A percentile compares a stretch with the other conserved stretches of the same genome.
Conservation (phyloP, 805 yeast genomes). For the Pichia cephalocereana region DNA sequence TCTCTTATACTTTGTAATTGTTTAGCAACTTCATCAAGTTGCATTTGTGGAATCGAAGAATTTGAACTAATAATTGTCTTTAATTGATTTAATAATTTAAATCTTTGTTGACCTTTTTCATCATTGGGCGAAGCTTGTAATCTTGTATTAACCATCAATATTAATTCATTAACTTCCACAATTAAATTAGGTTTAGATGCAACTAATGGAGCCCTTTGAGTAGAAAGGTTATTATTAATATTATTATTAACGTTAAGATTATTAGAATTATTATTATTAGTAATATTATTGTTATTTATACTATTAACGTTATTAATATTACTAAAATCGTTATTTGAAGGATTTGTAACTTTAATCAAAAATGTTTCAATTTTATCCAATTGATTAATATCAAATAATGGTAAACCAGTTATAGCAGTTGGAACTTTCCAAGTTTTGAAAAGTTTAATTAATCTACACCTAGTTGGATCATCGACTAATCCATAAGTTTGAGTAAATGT, state of each 20-base stretch:
- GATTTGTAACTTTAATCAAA: conserved; percentile 49
- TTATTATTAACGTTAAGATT: neutral
- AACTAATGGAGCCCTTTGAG: neutral
- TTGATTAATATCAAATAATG: conserved; percentile 65
- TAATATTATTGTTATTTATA: neutral
- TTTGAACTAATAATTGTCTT: conserved; percentile 28
- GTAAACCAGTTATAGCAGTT: conserved; percentile 48
- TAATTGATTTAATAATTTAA: conserved; percentile 37
- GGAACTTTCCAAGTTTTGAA: conserved; percentile 85
- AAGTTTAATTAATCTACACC: conserved; percentile 64
- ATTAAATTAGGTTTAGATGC: conserved; percentile 15
- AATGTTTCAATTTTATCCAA: conserved; percentile 68
- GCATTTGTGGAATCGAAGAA: conserved; percentile 20
- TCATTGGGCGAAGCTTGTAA: conserved; percentile 28
- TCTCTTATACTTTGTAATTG: conserved; percentile 25
- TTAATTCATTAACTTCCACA: conserved; percentile 27
- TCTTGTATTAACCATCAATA: conserved; percentile 35
- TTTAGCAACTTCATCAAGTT: conserved; percentile 24
- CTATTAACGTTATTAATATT: neutral
- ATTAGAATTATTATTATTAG: neutral
- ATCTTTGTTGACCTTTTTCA: conserved; percentile 33
- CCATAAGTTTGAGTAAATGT: conserved; percentile 70
- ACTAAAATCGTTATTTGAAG: conserved; percentile 7
- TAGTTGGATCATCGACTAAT: conserved; percentile 64
- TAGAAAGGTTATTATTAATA: neutral